Base-by-base conservation (phyloP, 768 basidiomycete species). In the Mycena galopus region DNA sequence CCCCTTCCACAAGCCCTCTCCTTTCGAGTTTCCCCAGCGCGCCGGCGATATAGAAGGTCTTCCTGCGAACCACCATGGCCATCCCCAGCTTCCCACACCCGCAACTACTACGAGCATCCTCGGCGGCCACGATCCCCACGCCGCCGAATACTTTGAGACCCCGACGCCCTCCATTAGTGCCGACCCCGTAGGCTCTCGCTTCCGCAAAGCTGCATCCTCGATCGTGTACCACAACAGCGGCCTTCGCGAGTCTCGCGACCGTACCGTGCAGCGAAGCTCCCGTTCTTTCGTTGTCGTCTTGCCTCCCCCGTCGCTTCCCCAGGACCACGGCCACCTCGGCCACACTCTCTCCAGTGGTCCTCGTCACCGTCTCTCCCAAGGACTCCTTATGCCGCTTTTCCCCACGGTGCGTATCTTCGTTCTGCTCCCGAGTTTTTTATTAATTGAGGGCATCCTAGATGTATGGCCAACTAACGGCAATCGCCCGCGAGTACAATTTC, bases 401-500 rank as follows among this genome's bases (percentile, higher is more conserved):
- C 89, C 94, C 37, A 93, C 92, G 10, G 94, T 94, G 81, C 69
- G 77, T 73, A 42, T 30, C 55, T 21, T 51, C 32, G 61, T 57
- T 44, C 42, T 23, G 64, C 42, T 69, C 23, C 19, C 11, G n/a
- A n/a, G n/a, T n/a, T 17, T 3, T 39, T 37, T 44, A 37, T 74
- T 32, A 35, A 27, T 56, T 69, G 14, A 47, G 58, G 4, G 62
- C 44, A 63, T 66, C 10, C 27, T 63, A 96, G 95, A 89, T 95
- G 86, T 91, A 90, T 77, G 90, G 87, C 19, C 94, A 96, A 80
- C 83, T 95, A 37, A 87, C 87, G 32, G 92, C 93, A 12, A 94
- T 96, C 71, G 93, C 94, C 5, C 88, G 90, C 60, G 94, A 96
- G 79, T 95, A 91, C 82, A 92, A 89, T 77, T 93, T 95, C 74